Percentiles rank a stretch among this genome's conserved stretches.
Conservation (phyloP, 257 asterid genomes). For the Rubia yunnanensis region DNA sequence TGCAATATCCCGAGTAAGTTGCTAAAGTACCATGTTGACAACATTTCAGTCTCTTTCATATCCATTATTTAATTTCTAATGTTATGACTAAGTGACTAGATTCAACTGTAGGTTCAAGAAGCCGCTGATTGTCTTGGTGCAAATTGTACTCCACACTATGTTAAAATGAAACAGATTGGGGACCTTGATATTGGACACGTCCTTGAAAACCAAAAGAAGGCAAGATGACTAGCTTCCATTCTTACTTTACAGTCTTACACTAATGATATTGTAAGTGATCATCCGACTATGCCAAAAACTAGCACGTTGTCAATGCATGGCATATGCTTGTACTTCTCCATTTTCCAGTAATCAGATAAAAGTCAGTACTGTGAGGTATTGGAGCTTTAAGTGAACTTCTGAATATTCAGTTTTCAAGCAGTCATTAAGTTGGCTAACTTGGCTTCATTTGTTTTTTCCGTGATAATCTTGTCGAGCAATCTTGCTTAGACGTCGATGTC, state of each 20-base stretch:
- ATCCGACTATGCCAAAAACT: not conserved
- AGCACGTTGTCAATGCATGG: too few species aligned
- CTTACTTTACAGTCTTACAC: not conserved
- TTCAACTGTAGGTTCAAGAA: slow-evolving; percentile 65
- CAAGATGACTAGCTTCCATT: slow-evolving; percentile 19
- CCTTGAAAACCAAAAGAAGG: slow-evolving; percentile 46
- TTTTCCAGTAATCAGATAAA: too few species aligned
- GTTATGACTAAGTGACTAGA: slow-evolving; percentile 5
- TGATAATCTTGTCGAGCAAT: too few species aligned
- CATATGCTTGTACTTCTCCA: too few species aligned
- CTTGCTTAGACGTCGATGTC: not conserved
- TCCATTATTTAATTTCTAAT: not conserved
- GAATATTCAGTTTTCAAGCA: too few species aligned
- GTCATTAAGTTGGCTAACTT: too few species aligned
- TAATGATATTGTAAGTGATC: not conserved
- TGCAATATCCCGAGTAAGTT: slow-evolving; percentile 59
- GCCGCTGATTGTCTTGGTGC: slow-evolving; percentile 94
- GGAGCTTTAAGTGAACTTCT: too few species aligned
- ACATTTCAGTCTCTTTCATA: not conserved
- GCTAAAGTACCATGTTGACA: not conserved
- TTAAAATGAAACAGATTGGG: slow-evolving; percentile 47
- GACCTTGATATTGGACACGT: slow-evolving; percentile 52
- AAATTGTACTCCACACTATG: slow-evolving; percentile 64
- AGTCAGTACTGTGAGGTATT: too few species aligned
- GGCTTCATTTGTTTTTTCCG: too few species aligned